Base-by-base conservation (phyloP, 2,329 filamentous ascomycete genomes). In the Fusarium verticillioides region DNA sequence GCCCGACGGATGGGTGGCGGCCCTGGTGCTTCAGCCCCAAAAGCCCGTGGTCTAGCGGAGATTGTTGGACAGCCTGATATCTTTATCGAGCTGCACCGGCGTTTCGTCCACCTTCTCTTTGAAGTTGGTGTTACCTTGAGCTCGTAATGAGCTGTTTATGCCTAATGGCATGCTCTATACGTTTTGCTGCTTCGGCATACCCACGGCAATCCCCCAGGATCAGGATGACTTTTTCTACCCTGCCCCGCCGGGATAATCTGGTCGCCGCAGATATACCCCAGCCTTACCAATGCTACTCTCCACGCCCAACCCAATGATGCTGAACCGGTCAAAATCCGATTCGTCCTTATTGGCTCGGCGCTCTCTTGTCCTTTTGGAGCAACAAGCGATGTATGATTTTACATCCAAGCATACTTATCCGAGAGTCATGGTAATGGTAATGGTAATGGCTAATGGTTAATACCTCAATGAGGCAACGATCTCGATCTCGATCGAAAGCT, bases 21-120 rank as follows among this genome's bases (percentile, higher is more conserved):
- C 1, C 88, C 87, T 23, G 86, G 87, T 49, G 87, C 87, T 37
- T 86, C 89, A 36, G 84, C 87, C 28, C 84, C 88, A 46, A 90
- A 88, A 73, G 86, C 89, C 43, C 86, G 89, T 44, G 90, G 91
- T 6, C 82, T 93, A 54, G 89, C 91, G 1, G 91, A 93, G 81
- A 83, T 93, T 44, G 89, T 92, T 34, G 91, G 91, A 26, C 83
- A 89, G 74, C 90, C 91, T 9, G 90, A 92, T 77, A 91, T 93
- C 76, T 93, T 93, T 74, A 88, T 92, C 63, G 88, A 92, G 82
- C 81, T 93, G 68, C 91, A 93, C 79, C 83, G 86, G 43, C 85
- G 86, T 70, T 93, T 93, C 77, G 91, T 92, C 32, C 85, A 87
- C 77, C 83, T 93, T 44, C 82, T 92, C 59, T 84, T 91, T 21